Base-by-base conservation (phyloP, 108 stramenopile species). In the Pseudonitzschia multiseries region DNA sequence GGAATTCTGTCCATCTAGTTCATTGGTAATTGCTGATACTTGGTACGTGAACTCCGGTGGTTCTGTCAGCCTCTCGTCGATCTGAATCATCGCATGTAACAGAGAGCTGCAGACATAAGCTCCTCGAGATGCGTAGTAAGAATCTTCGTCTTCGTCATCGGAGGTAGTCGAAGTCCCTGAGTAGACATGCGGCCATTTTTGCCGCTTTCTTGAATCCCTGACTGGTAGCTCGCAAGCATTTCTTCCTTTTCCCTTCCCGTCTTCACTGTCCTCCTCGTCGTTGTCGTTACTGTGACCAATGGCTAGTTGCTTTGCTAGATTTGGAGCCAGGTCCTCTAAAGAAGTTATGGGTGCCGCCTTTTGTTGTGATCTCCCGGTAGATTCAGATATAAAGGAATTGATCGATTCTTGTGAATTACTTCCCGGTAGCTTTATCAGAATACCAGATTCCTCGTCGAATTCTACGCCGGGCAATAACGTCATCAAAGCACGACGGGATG, bases 81-180 rank as follows among this genome's bases (percentile, higher is more conserved):
- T 93, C 59, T 93, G 93, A 52, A 87, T 82, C 87, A 93, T 89
- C 8, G 89, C 90, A 80, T 93, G 88, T 17, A 93, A 75, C 57
- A 93, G 70, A 10, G 86, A 82, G 48, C 84, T 87, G 61, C 90
- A 93, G 14, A 90, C 87, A 67, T 83, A 86, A 15, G 93, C 93
- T 28, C 89, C 93, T 22, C 90, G 77, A 4, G 88, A 86, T 1
- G 83, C 80, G 63, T 84, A 87, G 68, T 88, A 90, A 0, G 84
- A 84, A 76, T 91, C 82, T 44, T 84, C 90, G 75, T 91, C 86
- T 31, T 85, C 89, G 14, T 90, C 93, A 44, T 89, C 90, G 1
- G 84, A 85, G 21, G 87, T 78, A 18, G 91, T 88, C n/a, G 89
- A 83, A 40, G 85, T 80, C 33, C 74, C 76, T 29, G 88, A 86